Evolutionary conservation across 768 basidiomycete species (phyloP).

Genomic region (Favolaschia claudopus): DNA sequence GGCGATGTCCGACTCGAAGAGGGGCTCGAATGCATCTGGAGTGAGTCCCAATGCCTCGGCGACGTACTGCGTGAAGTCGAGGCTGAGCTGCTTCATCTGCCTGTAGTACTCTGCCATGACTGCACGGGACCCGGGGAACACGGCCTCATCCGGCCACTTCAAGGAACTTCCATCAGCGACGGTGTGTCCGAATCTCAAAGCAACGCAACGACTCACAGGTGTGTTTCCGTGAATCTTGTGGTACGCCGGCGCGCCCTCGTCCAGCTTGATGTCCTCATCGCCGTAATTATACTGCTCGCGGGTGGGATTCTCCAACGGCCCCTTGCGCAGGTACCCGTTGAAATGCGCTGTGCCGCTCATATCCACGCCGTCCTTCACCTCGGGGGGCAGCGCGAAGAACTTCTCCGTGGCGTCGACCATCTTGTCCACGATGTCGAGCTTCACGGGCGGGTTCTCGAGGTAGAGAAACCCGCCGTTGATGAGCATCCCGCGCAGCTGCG

Average conservation of each 20-base stretch:
- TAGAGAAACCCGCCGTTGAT: slow-evolving; percentile 65
- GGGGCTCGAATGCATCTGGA: slow-evolving; percentile 16
- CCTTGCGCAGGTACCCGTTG: slow-evolving; percentile 53
- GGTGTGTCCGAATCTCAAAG: too few species aligned
- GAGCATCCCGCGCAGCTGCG: slow-evolving; percentile 57
- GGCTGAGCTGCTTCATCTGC: slow-evolving; percentile 12
- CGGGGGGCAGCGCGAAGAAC: slow-evolving; percentile 58
- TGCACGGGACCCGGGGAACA: slow-evolving; percentile 21
- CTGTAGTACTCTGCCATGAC: slow-evolving; percentile 18
- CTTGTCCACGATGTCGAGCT: slow-evolving; percentile 42
- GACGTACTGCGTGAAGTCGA: slow-evolving; percentile 15
- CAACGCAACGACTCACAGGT: too few species aligned
- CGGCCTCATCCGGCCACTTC: slow-evolving; percentile 24
- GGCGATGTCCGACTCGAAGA: slow-evolving; percentile 16
- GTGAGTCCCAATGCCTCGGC: slow-evolving; percentile 25
- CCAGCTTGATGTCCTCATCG: neutral
- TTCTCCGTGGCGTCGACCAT: slow-evolving; percentile 53
- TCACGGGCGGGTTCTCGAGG: slow-evolving; percentile 54
- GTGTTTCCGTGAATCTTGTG: slow-evolving; percentile 20
- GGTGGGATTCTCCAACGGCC: slow-evolving; percentile 19
- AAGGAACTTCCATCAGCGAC: too few species aligned
- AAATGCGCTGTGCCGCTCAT: slow-evolving; percentile 63
- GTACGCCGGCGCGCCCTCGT: slow-evolving; percentile 17
- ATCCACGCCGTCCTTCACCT: slow-evolving; percentile 48
- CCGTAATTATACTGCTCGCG: slow-evolving; percentile 28